A percentile compares a stretch with the other conserved stretches of the same genome.
phyloP scores from a whole-genome alignment of 176 grass and related monocot genomes.

The Chloris gayana region DNA sequence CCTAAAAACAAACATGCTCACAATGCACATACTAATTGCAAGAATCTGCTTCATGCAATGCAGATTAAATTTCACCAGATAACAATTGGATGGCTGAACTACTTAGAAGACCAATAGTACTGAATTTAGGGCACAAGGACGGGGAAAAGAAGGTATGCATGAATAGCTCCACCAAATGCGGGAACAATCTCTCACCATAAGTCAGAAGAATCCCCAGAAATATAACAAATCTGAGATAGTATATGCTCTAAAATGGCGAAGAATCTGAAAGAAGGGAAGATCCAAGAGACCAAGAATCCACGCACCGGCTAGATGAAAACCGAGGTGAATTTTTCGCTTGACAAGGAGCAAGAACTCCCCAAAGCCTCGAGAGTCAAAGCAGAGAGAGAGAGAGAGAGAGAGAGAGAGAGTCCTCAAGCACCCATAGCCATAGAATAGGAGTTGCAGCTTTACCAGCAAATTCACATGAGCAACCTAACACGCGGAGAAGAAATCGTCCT shows the following conservation, averaged over 20 bases:
- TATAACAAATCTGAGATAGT: neutral
- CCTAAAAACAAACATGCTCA: neutral
- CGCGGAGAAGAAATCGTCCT: neutral
- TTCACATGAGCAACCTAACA: conserved; percentile 17
- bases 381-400: conserved; percentile 7
- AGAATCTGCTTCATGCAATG: neutral
- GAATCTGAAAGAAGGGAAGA: conserved; percentile 4
- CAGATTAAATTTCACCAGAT: neutral
- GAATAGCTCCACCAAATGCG: conserved; percentile 1
- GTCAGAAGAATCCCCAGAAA: neutral
- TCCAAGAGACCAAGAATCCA: conserved; percentile 40
- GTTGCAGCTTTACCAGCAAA: neutral
- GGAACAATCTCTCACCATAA: neutral
- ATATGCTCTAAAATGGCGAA: conserved; percentile 15
- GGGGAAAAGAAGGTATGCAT: neutral
- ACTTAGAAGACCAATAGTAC: neutral
- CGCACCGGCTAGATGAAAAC: neutral
- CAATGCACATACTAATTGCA: neutral
- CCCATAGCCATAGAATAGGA: neutral
- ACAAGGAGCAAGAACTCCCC: neutral
- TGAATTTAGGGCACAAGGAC: conserved; percentile 12
- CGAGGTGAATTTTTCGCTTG: conserved; percentile 22
- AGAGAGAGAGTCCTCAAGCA: neutral
- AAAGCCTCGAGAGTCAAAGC: neutral
- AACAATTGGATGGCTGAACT: neutral